These are phyloP conservation scores for Termitomyces heimii DNA, from an alignment of 768 basidiomycete species.

Conservation along the genomic window DNA sequence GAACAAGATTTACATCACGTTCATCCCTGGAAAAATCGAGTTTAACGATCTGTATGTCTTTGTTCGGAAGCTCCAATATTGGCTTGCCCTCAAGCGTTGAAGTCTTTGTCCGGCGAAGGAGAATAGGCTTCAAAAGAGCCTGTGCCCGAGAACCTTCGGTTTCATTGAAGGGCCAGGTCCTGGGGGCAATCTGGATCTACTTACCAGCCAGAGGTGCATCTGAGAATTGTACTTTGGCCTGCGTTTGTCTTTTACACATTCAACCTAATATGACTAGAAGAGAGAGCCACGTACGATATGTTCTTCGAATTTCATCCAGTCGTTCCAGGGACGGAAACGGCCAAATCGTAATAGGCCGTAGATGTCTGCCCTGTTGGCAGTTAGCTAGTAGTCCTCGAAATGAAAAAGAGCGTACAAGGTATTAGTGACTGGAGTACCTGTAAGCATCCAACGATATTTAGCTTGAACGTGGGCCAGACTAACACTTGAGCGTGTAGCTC, in stretches of 20 bases:
- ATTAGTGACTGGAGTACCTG: constrained; percentile 72
- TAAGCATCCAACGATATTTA: constrained; percentile 74
- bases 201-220: constrained; percentile 59
- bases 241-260: background rate
- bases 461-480: constrained; percentile 55
- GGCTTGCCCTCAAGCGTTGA: constrained; percentile 61
- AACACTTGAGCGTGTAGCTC: constrained; percentile 51
- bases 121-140: constrained; percentile 55
- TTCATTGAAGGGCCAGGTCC: background rate
- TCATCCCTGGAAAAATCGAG: constrained; percentile 65
- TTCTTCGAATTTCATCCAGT: constrained; percentile 62
- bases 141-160: constrained; percentile 52
- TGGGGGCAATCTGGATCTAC: background rate
- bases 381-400: background rate
- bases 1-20: constrained; percentile 37
- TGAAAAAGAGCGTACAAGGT: constrained; percentile 38
- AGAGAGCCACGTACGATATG: constrained; percentile 37
- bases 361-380: constrained; percentile 49
- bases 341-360: constrained; percentile 70
- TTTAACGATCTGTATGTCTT: constrained; percentile 52
- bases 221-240: constrained; percentile 48
- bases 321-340: constrained; percentile 63
- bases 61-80: constrained; percentile 56
- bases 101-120: constrained; percentile 73
- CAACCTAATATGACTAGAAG: background rate